Evolutionary conservation across 179 eudicot species (phyloP).

Genomic region (Amaranthus tricolor): DNA sequence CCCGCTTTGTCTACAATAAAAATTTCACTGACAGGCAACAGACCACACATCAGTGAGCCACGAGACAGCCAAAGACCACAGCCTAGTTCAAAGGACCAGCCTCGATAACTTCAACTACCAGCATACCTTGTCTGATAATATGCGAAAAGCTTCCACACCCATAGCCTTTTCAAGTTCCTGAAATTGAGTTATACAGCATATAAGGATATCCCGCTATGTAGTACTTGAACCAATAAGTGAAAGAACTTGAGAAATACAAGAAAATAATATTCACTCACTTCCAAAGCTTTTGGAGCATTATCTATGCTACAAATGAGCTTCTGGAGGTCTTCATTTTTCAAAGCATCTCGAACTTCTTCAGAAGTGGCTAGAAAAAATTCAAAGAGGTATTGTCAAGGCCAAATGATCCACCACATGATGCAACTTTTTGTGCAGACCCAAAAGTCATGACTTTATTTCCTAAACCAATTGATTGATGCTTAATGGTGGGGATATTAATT

Average conservation of each 20-base stretch:
- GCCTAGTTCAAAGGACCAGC: not conserved
- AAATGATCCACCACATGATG: too few relatives aligned
- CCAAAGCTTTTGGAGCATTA: slow-evolving; percentile 50
- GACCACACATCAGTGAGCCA: not conserved
- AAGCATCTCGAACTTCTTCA: slow-evolving; percentile 59
- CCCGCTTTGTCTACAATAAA: too few relatives aligned
- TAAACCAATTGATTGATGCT: too few relatives aligned
- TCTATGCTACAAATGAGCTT: slow-evolving; percentile 52
- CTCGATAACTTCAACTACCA: not conserved
- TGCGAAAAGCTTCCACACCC: slow-evolving; percentile 56
- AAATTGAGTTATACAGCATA: not conserved
- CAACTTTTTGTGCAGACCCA: too few relatives aligned
- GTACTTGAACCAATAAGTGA: too few relatives aligned
- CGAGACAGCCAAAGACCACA: not conserved
- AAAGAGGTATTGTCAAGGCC: not conserved
- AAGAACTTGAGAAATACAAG: not conserved
- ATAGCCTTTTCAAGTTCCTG: slow-evolving; percentile 74
- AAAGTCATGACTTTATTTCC: too few relatives aligned
- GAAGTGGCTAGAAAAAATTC: slow-evolving; percentile 52
- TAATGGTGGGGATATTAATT: too few relatives aligned
- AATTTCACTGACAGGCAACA: too few relatives aligned
- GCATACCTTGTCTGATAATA: slow-evolving; percentile 64
- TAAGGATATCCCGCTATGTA: slow-evolving; percentile 8
- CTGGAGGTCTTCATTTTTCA: slow-evolving; percentile 59
- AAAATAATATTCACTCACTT: slow-evolving; percentile 33